Percentiles rank a stretch among this genome's conserved stretches.
Conservation (phyloP, 257 asterid species). For the Salvia rosmarinus region DNA sequence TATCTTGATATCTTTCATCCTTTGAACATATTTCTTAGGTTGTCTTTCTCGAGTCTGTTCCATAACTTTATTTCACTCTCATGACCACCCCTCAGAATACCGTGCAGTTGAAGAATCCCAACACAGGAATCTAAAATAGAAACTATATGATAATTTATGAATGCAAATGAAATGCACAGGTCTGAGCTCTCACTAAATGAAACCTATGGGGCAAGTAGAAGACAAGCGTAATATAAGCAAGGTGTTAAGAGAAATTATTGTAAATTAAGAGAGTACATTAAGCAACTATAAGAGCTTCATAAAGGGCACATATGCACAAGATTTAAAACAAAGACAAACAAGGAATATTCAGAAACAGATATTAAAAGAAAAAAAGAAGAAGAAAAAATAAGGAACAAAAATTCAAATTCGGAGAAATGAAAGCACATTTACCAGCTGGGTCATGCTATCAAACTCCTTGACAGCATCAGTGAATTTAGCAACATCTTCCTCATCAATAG, state of each 20-base stretch:
- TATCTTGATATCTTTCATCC: not conserved
- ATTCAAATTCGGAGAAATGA: slow-evolving; percentile 10
- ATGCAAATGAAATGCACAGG: not conserved
- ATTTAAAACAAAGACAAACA: slow-evolving; percentile 2
- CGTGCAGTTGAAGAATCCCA: not conserved
- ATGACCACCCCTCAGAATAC: not conserved
- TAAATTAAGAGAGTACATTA: not conserved
- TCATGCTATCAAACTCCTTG: slow-evolving; percentile 95
- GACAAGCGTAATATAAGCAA: not conserved
- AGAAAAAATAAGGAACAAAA: not conserved
- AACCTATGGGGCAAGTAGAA: not conserved
- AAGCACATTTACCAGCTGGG: slow-evolving; percentile 68
- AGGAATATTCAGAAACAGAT: not conserved
- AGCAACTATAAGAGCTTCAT: not conserved
- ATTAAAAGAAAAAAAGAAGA: too few species aligned
- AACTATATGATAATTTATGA: not conserved
- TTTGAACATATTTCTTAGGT: not conserved
- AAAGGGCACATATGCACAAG: not conserved
- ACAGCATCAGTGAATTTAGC: slow-evolving; percentile 94
- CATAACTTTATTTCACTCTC: not conserved
- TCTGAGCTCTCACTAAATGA: not conserved
- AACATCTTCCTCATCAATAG: slow-evolving; percentile 93
- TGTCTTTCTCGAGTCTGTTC: not conserved
- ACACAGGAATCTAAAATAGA: not conserved
- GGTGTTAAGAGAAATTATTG: not conserved